phyloP scores from a whole-genome alignment of 768 basidiomycete genomes.

The Tulasnella sp. region DNA sequence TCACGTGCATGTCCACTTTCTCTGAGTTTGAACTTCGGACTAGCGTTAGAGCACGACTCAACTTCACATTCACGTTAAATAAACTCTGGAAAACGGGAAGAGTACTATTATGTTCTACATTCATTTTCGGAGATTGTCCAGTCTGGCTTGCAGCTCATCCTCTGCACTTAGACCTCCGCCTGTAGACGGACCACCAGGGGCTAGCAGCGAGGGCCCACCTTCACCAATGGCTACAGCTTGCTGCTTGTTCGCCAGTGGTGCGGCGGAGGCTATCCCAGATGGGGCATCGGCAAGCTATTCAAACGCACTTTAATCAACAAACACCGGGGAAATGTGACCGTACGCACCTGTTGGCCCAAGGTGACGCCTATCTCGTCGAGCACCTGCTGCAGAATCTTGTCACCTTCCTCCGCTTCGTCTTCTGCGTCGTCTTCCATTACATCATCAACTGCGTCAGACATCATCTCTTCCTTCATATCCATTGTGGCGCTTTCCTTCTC shows the following conservation, averaged over 20 bases:
- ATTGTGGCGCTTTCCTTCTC: constrained; percentile 95
- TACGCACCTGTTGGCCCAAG: constrained; percentile 53
- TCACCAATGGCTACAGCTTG: constrained; percentile 83
- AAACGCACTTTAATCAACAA: background rate
- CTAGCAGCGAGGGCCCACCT: constrained; percentile 24
- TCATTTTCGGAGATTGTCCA: constrained; percentile 63
- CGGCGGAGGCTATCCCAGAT: constrained; percentile 48
- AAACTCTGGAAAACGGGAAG: too few species aligned
- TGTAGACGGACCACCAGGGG: constrained; percentile 32
- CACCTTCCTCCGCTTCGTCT: constrained; percentile 92
- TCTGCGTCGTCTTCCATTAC: constrained; percentile 87
- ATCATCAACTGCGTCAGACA: constrained; percentile 96
- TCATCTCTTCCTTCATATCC: constrained; percentile 99
- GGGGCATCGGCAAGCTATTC: constrained; percentile 72
- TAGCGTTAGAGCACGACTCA: too few species aligned
- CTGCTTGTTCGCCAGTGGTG: constrained; percentile 49
- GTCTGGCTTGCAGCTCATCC: constrained; percentile 83
- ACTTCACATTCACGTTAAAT: too few species aligned
- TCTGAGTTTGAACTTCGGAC: too few species aligned
- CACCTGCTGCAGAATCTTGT: constrained; percentile 90
- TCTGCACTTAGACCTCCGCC: constrained; percentile 52
- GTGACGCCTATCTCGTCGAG: constrained; percentile 93
- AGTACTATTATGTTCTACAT: too few species aligned
- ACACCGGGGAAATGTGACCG: background rate
- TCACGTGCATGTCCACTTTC: too few species aligned